A percentile compares a stretch with the other conserved stretches of the same genome.
Conservation (phyloP, 495 filamentous ascomycete species). For the Penicillium waksmanii region DNA sequence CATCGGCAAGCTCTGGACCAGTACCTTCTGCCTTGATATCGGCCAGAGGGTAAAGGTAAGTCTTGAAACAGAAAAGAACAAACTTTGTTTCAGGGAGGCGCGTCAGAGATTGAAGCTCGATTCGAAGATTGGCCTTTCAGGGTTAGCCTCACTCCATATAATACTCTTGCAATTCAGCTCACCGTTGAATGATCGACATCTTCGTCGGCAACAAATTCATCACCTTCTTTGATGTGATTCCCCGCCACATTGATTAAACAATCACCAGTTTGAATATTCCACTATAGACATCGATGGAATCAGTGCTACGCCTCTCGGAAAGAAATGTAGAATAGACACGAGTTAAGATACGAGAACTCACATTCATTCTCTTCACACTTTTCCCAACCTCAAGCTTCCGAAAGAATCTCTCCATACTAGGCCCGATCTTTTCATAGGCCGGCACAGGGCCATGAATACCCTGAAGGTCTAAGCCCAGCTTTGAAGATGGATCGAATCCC, state of each 20-base stretch:
- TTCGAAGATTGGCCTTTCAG: not conserved
- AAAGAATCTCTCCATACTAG: slow-evolving; percentile 6
- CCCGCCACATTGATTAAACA: not conserved
- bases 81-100: slow-evolving; percentile 3
- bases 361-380: slow-evolving; percentile 6
- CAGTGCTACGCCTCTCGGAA: no score
- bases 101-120: not conserved
- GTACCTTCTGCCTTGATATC: slow-evolving; percentile 3
- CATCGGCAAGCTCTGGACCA: slow-evolving; percentile 1
- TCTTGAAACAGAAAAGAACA: slow-evolving; percentile 4
- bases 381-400: slow-evolving; percentile 3
- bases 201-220: slow-evolving; percentile 4
- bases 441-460: slow-evolving; percentile 4
- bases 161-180: not conserved
- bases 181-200: slow-evolving; percentile 4
- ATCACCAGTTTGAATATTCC: slow-evolving; percentile 4
- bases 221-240: slow-evolving; percentile 3
- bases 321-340: no score
- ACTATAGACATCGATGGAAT: not conserved
- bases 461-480: not conserved
- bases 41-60: slow-evolving; percentile 1
- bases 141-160: not conserved
- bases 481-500: slow-evolving; percentile 5
- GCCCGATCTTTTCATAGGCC: slow-evolving; percentile 1
- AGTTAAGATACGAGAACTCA: not conserved